Conservation (phyloP, 495 filamentous ascomycete genomes). For the Hypoxylon perforatum region DNA sequence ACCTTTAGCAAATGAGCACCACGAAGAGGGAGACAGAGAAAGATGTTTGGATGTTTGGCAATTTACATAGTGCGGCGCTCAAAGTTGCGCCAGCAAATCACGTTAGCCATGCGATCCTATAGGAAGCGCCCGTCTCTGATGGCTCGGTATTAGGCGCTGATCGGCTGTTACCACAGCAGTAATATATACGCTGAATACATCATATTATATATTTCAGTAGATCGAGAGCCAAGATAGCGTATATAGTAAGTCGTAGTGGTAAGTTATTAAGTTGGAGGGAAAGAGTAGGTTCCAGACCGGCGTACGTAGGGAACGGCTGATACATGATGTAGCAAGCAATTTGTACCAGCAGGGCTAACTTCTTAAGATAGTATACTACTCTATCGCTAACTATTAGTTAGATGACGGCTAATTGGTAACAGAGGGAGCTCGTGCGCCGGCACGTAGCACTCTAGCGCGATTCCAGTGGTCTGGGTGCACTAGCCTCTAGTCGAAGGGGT, state of each 20-base stretch:
- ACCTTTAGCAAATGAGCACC: slow-evolving; percentile 4
- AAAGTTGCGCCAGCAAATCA: background rate
- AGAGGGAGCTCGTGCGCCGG: slow-evolving; percentile 36
- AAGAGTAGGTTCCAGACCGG: slow-evolving; percentile 31
- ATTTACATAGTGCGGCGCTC: background rate
- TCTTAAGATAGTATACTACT: slow-evolving; percentile 26
- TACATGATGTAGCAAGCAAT: slow-evolving; percentile 27
- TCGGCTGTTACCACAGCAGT: slow-evolving; percentile 19
- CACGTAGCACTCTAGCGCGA: slow-evolving; percentile 38
- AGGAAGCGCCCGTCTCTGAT: slow-evolving; percentile 1
- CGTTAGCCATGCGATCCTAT: slow-evolving; percentile 2
- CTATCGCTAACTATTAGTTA: background rate
- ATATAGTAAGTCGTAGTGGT: slow-evolving; percentile 40
- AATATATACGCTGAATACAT: slow-evolving; percentile 12
- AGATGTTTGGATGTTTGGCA: background rate
- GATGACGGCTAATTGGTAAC: slow-evolving; percentile 35
- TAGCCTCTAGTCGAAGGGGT: slow-evolving; percentile 20
- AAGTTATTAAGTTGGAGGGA: slow-evolving; percentile 16
- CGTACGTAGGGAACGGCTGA: slow-evolving; percentile 33
- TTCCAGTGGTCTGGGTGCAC: slow-evolving; percentile 41
- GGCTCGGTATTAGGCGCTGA: slow-evolving; percentile 7
- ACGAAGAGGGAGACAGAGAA: no score
- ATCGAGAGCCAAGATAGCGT: slow-evolving; percentile 13
- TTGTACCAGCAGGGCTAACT: slow-evolving; percentile 10
- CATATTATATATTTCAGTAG: background rate